phyloP scores from a whole-genome alignment of 2,329 filamentous ascomycete genomes.

The Fusarium cyanostomum region DNA sequence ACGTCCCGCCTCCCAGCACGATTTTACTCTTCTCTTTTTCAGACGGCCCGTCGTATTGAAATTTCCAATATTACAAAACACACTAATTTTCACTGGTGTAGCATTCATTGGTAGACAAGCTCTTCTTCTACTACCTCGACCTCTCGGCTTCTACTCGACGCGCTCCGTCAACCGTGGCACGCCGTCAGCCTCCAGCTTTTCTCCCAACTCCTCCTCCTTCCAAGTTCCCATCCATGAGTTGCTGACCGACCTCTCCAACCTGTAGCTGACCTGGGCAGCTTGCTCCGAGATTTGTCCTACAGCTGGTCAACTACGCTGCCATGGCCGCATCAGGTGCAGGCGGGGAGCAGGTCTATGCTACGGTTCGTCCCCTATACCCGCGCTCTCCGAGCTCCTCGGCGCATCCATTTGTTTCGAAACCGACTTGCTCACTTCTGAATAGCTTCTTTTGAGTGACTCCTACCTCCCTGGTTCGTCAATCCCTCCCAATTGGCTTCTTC shows the following conservation, averaged over 20 bases:
- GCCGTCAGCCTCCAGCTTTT: neutral
- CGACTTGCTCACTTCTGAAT: conserved; percentile 32
- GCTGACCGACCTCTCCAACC: conserved; percentile 33
- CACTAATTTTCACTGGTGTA: conserved; percentile 4
- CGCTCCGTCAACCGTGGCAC: conserved; percentile 27
- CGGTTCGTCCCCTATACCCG: conserved; percentile 55
- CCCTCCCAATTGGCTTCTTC: conserved; percentile 15
- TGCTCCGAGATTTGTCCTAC: conserved; percentile 32
- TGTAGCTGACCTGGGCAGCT: conserved; percentile 37
- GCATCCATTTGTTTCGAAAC: neutral
- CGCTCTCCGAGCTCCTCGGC: conserved; percentile 3
- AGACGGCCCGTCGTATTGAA: neutral
- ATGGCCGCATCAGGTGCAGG: conserved; percentile 50
- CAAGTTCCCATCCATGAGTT: conserved; percentile 34
- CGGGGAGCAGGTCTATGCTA: conserved; percentile 64
- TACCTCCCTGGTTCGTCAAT: conserved; percentile 83
- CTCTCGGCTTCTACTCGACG: conserved; percentile 23
- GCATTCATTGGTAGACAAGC: conserved; percentile 19
- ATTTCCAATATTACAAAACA: neutral
- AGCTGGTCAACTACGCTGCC: conserved; percentile 32
- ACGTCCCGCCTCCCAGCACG: neutral
- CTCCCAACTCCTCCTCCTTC: conserved; percentile 7
- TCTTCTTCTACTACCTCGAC: conserved; percentile 20
- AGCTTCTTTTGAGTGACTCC: conserved; percentile 92
- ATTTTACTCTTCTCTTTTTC: no score